Evolutionary conservation across 1,284 basidiomycete species (phyloP).

Genomic region (Ceraceosorus guamensis): DNA sequence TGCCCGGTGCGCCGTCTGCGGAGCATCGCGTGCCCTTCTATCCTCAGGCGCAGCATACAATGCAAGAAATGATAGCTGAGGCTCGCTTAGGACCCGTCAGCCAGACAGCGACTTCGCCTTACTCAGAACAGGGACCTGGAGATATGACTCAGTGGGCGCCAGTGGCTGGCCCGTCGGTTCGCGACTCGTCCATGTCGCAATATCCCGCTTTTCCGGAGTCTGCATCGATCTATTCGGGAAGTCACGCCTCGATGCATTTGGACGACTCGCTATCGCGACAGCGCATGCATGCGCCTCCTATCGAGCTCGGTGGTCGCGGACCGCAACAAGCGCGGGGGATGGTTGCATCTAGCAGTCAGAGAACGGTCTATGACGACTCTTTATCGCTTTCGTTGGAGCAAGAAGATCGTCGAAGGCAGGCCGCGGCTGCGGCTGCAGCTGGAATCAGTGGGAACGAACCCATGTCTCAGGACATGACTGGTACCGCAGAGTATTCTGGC

Average conservation of each 20-base stretch:
- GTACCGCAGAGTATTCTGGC: conserved; percentile 25
- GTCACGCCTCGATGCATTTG: conserved; percentile 17
- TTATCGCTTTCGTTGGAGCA: conserved; percentile 12
- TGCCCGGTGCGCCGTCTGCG: conserved; percentile 3
- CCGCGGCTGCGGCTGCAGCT: conserved; percentile 2
- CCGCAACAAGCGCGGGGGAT: neutral
- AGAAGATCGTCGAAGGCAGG: neutral
- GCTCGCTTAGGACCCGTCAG: conserved; percentile 3
- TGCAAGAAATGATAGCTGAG: conserved; percentile 5
- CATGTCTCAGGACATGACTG: conserved; percentile 17
- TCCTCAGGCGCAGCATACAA: conserved; percentile 3
- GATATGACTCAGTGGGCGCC: conserved; percentile 19
- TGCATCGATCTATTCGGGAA: conserved; percentile 24
- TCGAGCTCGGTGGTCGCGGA: too few species aligned
- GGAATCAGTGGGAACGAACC: too few species aligned
- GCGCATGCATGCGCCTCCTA: neutral
- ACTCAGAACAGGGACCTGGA: too few species aligned
- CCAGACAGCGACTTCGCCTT: too few species aligned
- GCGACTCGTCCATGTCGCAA: conserved; percentile 20
- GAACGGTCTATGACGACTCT: conserved; percentile 17
- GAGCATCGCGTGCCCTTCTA: conserved; percentile 15
- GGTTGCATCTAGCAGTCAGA: neutral
- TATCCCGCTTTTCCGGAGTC: conserved; percentile 38
- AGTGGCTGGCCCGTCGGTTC: conserved; percentile 6
- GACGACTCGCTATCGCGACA: conserved; percentile 9